phyloP scores from a whole-genome alignment of 805 yeast genomes.

The Saccharomycopsis schoenii region DNA sequence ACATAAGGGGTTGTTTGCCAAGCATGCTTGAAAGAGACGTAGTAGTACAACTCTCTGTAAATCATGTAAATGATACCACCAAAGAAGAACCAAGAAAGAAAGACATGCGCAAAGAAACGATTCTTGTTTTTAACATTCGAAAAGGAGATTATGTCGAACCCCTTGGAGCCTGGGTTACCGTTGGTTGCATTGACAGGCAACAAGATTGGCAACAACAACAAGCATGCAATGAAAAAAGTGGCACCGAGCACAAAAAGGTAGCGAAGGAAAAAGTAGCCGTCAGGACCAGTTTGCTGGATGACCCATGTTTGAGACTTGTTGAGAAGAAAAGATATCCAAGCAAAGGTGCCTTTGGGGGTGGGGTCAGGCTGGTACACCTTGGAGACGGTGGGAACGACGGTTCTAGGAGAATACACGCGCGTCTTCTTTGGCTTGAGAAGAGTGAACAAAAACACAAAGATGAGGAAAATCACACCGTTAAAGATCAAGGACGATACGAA shows the following conservation, averaged over 20 bases:
- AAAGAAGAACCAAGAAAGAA: conserved; percentile 64
- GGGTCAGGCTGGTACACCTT: conserved; percentile 53
- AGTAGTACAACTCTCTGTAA: conserved; percentile 66
- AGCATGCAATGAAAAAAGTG: conserved; percentile 42
- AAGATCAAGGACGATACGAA: conserved; percentile 65
- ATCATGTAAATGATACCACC: conserved; percentile 56
- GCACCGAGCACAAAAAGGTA: conserved; percentile 47
- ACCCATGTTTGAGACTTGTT: conserved; percentile 49
- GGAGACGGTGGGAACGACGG: conserved; percentile 30
- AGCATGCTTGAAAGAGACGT: conserved; percentile 63
- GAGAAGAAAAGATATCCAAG: conserved; percentile 47
- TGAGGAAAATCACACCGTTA: conserved; percentile 50
- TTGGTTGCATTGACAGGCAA: conserved; percentile 70
- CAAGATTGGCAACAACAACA: conserved; percentile 56
- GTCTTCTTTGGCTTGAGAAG: conserved; percentile 52
- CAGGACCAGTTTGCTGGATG: conserved; percentile 62
- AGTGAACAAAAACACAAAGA: conserved; percentile 53
- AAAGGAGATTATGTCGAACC: conserved; percentile 57
- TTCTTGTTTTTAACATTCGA: conserved; percentile 54
- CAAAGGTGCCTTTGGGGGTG: conserved; percentile 49
- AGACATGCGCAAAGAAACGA: conserved; percentile 65
- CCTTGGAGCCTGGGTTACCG: conserved; percentile 37
- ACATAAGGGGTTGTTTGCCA: conserved; percentile 64
- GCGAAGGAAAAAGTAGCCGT: conserved; percentile 68
- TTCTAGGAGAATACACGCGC: conserved; percentile 76